Percentiles rank a stretch among this genome's conserved stretches.
Evolutionary conservation across 306 rosid species (phyloP).

Genomic region (Trichosanthes cucumerina): DNA sequence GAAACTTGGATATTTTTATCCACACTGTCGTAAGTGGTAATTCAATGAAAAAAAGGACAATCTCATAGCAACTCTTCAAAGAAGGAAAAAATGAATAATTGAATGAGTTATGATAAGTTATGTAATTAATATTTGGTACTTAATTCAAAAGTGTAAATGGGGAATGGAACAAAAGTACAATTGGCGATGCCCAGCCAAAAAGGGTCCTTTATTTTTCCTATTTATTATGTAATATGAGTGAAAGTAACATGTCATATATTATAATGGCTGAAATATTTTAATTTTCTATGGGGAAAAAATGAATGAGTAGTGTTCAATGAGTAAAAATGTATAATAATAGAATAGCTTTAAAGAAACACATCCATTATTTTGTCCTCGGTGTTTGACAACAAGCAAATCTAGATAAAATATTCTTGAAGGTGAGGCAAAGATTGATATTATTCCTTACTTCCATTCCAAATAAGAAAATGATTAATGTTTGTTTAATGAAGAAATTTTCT

Average conservation of each 20-base stretch:
- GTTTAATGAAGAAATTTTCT: not conserved
- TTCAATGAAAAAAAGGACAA: not conserved
- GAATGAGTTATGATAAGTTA: not conserved
- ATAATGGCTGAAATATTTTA: not conserved
- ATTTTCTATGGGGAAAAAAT: not conserved
- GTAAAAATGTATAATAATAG: not conserved
- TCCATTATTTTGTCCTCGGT: not conserved
- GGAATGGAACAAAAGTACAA: not conserved
- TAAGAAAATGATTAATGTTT: not conserved
- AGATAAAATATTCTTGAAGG: not conserved
- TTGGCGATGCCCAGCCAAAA: not conserved
- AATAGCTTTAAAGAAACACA: not conserved
- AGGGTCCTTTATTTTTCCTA: constrained; percentile 10
- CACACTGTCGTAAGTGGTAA: not conserved
- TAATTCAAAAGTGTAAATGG: not conserved
- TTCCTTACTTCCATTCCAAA: constrained; percentile 9
- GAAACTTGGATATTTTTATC: too few relatives aligned
- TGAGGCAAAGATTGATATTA: constrained; percentile 3
- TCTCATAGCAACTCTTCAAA: not conserved
- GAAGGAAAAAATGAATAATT: not conserved
- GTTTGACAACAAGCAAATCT: not conserved
- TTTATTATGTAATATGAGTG: constrained; percentile 11
- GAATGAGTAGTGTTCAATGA: not conserved
- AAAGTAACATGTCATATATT: constrained; percentile 9
- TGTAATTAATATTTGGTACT: not conserved